phyloP scores from a whole-genome alignment of 1,284 basidiomycete genomes.

The Earliella scabrosa region DNA sequence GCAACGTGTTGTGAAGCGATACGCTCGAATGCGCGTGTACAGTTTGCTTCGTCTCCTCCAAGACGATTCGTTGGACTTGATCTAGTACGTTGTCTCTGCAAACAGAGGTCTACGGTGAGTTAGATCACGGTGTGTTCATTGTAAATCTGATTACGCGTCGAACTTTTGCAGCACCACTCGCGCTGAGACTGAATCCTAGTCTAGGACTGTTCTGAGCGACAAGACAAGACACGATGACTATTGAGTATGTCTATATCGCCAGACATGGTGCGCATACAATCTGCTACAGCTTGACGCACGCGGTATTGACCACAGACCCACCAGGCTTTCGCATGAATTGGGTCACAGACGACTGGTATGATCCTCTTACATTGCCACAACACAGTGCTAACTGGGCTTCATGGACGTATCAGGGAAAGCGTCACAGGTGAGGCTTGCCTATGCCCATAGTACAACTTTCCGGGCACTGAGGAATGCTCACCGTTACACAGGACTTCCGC shows the following conservation, averaged over 20 bases:
- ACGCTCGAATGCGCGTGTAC: no score
- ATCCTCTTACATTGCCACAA: constrained; percentile 15
- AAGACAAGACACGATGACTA: constrained; percentile 29
- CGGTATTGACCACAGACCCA: neutral
- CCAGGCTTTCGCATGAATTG: constrained; percentile 78
- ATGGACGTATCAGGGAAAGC: constrained; percentile 51
- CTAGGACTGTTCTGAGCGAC: neutral
- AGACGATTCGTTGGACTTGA: no score
- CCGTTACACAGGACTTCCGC: constrained; percentile 48
- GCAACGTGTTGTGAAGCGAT: no score
- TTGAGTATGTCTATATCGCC: constrained; percentile 81
- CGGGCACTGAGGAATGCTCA: neutral
- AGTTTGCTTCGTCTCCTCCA: no score
- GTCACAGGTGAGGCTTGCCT: constrained; percentile 51
- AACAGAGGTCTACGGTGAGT: no score
- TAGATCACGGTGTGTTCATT: no score
- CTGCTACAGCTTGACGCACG: neutral
- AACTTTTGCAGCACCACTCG: no score
- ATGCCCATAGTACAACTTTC: neutral
- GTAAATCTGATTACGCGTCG: no score
- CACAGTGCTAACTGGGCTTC: neutral
- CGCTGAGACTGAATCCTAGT: no score
- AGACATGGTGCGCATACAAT: constrained; percentile 64
- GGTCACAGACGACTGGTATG: constrained; percentile 66
- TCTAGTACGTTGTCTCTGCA: no score